Percentiles rank a stretch among this genome's conserved stretches.
These are phyloP conservation scores for Leccinellum luteum DNA, from an alignment of 768 basidiomycete genomes.

Conservation along the genomic window DNA sequence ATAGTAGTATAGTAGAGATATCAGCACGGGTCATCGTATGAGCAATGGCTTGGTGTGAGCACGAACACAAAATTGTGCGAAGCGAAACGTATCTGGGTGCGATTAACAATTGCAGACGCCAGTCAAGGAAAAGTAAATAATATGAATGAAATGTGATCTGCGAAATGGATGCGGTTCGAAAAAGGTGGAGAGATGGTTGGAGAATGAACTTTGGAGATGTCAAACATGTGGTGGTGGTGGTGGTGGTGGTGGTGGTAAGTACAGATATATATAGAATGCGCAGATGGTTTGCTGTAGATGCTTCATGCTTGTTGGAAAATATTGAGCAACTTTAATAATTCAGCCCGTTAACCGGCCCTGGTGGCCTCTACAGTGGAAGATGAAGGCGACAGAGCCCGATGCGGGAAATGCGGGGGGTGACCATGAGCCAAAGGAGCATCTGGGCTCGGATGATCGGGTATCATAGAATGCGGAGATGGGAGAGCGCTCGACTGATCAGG, in stretches of 20 bases:
- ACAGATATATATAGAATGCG: conserved; percentile 41
- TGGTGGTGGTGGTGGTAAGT: conserved; percentile 27
- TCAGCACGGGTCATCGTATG: conserved; percentile 28
- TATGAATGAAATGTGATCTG: conserved; percentile 26
- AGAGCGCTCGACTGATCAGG: conserved; percentile 26
- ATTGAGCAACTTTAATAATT: conserved; percentile 39
- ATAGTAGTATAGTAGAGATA: conserved; percentile 36
- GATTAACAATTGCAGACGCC: conserved; percentile 30
- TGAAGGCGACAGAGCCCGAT: conserved; percentile 38
- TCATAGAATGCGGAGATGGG: conserved; percentile 32
- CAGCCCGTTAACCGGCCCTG: conserved; percentile 39
- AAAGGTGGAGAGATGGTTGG: conserved; percentile 14
- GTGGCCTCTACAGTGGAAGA: conserved; percentile 39
- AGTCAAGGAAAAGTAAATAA: conserved; percentile 27
- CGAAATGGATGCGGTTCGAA: conserved; percentile 29
- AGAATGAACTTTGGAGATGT: conserved; percentile 31
- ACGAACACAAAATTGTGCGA: conserved; percentile 17
- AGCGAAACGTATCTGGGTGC: conserved; percentile 21
- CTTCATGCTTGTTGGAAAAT: conserved; percentile 38
- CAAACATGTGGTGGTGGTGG: conserved; percentile 30
- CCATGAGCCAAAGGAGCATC: conserved; percentile 31
- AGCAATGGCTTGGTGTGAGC: conserved; percentile 28
- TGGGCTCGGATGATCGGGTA: conserved; percentile 36
- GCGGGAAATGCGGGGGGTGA: conserved; percentile 38
- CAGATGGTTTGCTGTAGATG: conserved; percentile 39